Percentiles rank a stretch among this genome's conserved stretches.
Conservation (phyloP, 1,139 yeast species). For the Blastobotrys illinoisensis region DNA sequence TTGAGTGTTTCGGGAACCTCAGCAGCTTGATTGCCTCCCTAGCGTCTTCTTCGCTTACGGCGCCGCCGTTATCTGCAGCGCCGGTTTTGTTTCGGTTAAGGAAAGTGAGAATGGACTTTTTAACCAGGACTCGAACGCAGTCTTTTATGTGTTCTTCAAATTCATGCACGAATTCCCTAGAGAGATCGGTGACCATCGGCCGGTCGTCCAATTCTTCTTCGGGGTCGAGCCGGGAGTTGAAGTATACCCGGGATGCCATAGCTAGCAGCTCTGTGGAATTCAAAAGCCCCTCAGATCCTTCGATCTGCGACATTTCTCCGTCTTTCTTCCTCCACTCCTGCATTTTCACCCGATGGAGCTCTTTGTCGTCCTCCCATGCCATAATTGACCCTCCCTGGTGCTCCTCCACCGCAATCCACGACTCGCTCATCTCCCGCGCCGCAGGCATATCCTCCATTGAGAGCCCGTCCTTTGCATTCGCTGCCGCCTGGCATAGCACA, state of each 20-base stretch:
- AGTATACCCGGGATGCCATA: constrained; percentile 10
- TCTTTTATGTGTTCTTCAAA: not conserved
- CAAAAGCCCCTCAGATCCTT: constrained; percentile 2
- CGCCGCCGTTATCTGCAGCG: not conserved
- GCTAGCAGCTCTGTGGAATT: constrained; percentile 8
- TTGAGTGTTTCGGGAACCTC: not conserved
- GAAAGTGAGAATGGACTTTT: not conserved
- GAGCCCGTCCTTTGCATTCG: constrained; percentile 14
- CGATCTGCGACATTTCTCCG: not conserved
- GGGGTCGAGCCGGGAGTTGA: constrained; percentile 11
- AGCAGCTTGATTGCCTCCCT: not conserved
- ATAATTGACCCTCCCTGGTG: constrained; percentile 32
- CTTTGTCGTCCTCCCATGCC: constrained; percentile 3
- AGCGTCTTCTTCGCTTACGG: constrained; percentile 1
- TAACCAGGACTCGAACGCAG: not conserved
- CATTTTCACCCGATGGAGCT: not conserved
- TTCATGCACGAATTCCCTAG: not conserved
- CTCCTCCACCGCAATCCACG: constrained; percentile 46
- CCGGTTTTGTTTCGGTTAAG: not conserved
- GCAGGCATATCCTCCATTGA: constrained; percentile 45
- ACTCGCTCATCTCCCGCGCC: constrained; percentile 49
- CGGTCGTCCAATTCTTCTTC: constrained; percentile 1
- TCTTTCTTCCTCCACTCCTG: not conserved
- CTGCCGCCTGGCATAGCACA: constrained; percentile 31
- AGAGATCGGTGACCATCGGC: constrained; percentile 1